These are phyloP conservation scores for Hypoxylon sp. DNA, from an alignment of 2,329 filamentous ascomycete species.

Conservation along the genomic window DNA sequence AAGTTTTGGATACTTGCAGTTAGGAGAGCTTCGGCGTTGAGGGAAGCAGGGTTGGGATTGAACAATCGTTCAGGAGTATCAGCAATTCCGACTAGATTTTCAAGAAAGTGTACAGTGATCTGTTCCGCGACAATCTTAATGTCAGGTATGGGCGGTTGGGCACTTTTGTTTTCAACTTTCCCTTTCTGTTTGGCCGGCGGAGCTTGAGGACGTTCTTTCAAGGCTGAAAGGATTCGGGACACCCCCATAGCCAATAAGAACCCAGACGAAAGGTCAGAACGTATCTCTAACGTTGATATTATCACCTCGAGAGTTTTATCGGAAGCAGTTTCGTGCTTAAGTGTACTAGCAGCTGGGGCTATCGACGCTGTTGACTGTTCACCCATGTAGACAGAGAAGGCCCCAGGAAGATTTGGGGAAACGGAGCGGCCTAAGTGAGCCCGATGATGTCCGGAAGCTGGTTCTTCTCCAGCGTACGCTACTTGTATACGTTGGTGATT, in stretches of 20 bases:
- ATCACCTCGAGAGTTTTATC: conserved; percentile 62
- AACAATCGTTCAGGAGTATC: conserved; percentile 63
- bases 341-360: conserved; percentile 25
- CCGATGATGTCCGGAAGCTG: conserved; percentile 15
- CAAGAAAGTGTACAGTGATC: conserved; percentile 68
- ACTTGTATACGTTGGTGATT: conserved; percentile 61
- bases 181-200: conserved; percentile 28
- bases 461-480: conserved; percentile 43
- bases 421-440: conserved; percentile 49
- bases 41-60: conserved; percentile 57
- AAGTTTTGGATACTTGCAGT: conserved; percentile 64
- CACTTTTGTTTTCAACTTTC: conserved; percentile 32
- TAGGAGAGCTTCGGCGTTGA: conserved; percentile 66
- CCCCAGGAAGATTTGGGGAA: conserved; percentile 69
- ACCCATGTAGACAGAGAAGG: conserved; percentile 67
- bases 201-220: conserved; percentile 52
- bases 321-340: conserved; percentile 32
- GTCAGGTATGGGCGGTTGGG: conserved; percentile 51
- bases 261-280: conserved; percentile 69
- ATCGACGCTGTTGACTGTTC: conserved; percentile 45
- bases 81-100: conserved; percentile 65
- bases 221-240: conserved; percentile 62
- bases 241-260: conserved; percentile 67
- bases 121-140: conserved; percentile 63
- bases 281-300: conserved; percentile 65